Evolutionary conservation across 164 flowering plant species (phyloP).

Genomic region (Annona squamosa): DNA sequence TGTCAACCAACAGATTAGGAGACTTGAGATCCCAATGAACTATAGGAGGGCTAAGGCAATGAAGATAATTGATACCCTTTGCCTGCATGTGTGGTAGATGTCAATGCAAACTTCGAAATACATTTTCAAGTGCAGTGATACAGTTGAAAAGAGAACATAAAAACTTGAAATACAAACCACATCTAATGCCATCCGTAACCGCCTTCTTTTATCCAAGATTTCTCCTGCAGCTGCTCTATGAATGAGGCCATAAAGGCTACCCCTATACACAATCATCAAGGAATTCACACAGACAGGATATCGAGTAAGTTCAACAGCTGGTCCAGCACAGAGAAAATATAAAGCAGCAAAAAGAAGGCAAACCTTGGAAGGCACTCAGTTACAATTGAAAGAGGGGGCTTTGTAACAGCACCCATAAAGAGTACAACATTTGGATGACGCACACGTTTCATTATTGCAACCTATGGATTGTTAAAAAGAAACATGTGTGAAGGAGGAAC

Average conservation of each 20-base stretch:
- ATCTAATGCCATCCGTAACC: conserved; percentile 91
- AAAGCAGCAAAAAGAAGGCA: background rate
- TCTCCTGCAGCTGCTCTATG: conserved; percentile 78
- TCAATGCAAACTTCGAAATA: background rate
- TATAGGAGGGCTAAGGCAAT: conserved; percentile 73
- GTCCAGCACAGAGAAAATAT: background rate
- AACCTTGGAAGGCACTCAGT: conserved; percentile 93
- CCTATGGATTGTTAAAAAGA: conserved; percentile 36
- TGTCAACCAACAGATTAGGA: conserved; percentile 91
- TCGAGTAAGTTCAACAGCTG: background rate
- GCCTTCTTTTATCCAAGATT: conserved; percentile 63
- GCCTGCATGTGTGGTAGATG: conserved; percentile 43
- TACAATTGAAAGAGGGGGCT: conserved; percentile 83
- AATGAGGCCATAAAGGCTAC: conserved; percentile 80
- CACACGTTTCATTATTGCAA: conserved; percentile 92
- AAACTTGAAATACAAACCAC: conserved; percentile 53
- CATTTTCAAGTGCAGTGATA: background rate
- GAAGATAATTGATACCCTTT: conserved; percentile 92
- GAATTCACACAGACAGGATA: background rate
- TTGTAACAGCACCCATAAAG: conserved; percentile 99
- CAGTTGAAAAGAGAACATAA: background rate
- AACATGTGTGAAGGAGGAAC: background rate
- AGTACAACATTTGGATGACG: conserved; percentile 98
- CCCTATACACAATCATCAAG: conserved; percentile 40
- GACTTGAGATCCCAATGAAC: conserved; percentile 98